Evolutionary conservation across 2,329 filamentous ascomycete genomes (phyloP).

Genomic region (Neophaeococcomyces mojaviensis): DNA sequence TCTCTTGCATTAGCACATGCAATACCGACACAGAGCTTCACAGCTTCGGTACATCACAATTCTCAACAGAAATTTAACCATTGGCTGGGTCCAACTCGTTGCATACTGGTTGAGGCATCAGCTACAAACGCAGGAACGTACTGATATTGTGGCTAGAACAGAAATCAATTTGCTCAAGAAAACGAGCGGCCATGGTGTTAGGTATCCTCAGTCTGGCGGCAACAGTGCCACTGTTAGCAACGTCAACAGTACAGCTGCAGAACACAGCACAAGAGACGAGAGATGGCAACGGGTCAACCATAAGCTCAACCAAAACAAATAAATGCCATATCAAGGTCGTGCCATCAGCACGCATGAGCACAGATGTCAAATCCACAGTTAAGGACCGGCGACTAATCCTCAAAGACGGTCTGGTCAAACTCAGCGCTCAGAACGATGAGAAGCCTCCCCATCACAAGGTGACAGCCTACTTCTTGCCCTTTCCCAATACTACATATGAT

Average conservation of each 20-base stretch:
- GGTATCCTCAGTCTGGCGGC: slow-evolving; percentile 14
- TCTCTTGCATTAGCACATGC: no score
- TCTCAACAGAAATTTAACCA: no score
- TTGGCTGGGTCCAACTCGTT: no score
- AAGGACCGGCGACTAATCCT: slow-evolving; percentile 11
- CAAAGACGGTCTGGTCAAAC: slow-evolving; percentile 9
- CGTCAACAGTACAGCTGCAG: slow-evolving; percentile 15
- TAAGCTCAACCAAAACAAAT: slow-evolving; percentile 11
- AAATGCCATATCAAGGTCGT: slow-evolving; percentile 15
- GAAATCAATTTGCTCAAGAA: background rate
- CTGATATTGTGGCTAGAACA: no score
- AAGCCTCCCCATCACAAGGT: slow-evolving; percentile 9
- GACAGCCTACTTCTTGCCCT: slow-evolving; percentile 32
- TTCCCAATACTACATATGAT: slow-evolving; percentile 12
- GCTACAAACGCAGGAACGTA: no score
- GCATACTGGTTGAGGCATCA: no score
- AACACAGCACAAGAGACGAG: slow-evolving; percentile 10
- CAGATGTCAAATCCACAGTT: slow-evolving; percentile 9
- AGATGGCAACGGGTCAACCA: slow-evolving; percentile 7
- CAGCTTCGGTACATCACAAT: no score
- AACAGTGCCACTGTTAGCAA: slow-evolving; percentile 15
- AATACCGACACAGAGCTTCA: no score
- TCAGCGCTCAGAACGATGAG: slow-evolving; percentile 7
- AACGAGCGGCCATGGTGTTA: slow-evolving; percentile 11
- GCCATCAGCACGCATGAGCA: slow-evolving; percentile 12